phyloP scores from a whole-genome alignment of 2,329 filamentous ascomycete species.

The Fusarium beomiforme region DNA sequence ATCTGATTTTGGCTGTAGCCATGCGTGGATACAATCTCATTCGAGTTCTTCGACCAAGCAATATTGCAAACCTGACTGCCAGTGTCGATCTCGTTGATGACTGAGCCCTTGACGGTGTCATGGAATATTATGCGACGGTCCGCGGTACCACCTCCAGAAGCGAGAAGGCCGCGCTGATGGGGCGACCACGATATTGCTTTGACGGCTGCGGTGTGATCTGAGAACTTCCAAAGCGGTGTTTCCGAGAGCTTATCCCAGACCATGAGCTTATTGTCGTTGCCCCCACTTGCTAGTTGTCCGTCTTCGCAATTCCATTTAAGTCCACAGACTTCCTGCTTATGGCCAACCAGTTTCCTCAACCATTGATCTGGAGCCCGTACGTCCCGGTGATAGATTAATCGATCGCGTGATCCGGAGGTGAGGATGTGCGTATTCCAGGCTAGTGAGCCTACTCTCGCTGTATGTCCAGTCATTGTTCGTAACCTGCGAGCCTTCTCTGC shows the following conservation, averaged over 20 bases:
- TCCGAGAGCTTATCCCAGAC: slow-evolving; percentile 98
- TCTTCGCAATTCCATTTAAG: slow-evolving; percentile 98
- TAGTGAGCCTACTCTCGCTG: slow-evolving; percentile 88
- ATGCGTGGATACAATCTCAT: slow-evolving; percentile 96
- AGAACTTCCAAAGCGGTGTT: slow-evolving; percentile 91
- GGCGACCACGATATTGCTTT: slow-evolving; percentile 99
- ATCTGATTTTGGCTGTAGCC: slow-evolving; percentile 99
- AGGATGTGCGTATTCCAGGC: slow-evolving; percentile 99
- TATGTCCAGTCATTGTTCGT: slow-evolving; percentile 97
- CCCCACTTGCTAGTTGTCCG: slow-evolving; percentile 91
- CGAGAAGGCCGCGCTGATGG: slow-evolving; percentile 92
- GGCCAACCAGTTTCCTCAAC: slow-evolving; percentile 85
- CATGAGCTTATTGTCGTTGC: slow-evolving; percentile 98
- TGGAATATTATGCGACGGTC: slow-evolving; percentile 98
- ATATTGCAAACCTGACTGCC: slow-evolving; percentile 99
- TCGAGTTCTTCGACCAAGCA: slow-evolving; percentile 96
- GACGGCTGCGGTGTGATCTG: slow-evolving; percentile 93
- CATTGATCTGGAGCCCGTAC: slow-evolving; percentile 93
- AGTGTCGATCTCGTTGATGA: slow-evolving; percentile 91
- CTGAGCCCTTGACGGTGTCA: slow-evolving; percentile 86
- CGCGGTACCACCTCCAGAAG: slow-evolving; percentile 93
- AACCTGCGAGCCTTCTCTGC: slow-evolving; percentile 85
- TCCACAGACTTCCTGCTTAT: slow-evolving; percentile 98
- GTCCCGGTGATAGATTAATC: slow-evolving; percentile 93
- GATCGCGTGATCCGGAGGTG: slow-evolving; percentile 92